Evolutionary conservation across 1,284 basidiomycete species (phyloP), one percentile per base, ranked within the genome.

Genomic region (Trichosporon sp.): DNA sequence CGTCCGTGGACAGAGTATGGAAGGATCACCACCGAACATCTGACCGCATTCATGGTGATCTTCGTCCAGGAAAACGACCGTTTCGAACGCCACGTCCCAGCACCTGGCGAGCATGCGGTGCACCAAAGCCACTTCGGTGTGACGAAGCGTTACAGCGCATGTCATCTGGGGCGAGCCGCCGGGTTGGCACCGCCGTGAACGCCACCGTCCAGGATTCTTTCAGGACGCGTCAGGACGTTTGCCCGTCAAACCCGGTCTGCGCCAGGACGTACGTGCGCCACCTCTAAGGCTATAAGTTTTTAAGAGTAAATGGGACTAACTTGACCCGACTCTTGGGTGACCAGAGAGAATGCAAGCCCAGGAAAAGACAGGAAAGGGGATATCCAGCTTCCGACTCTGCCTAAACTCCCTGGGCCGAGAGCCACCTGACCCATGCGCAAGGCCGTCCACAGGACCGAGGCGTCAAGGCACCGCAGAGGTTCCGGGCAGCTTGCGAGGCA

Each of bases 81-180:
- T n/a, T 60, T 60, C 56, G 56, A 60, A 31, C 56, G 56, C 56
- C 56, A 60, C 56, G 18, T n/a, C 56, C 4, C 29, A 18, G 15
- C 56, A 60, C 29, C 29, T 60, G 27, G 4, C 32, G 56, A 60
- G 56, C 56, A 60, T 23, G 56, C 56, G 56, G 56, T 60, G 56
- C 56, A 60, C 56, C 56, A 60, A 60, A 60, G 56, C 56, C 56
- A 60, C 56, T 31, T 60, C 56, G 56, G 56, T 31, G 56, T 60
- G 56, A 60, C 27, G 56, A 31, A 60, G 56, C 56, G 56, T 60
- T 29, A 60, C 56, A 56, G 9, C 23, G 47, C 47, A 6, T 51
- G 47, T 25, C 47, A 51, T 25, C 47, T 12, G 47, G 44, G 47
- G 21, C 23, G 21, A 9, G 38, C 11, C 23, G 47, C 47, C 47